Evolutionary conservation across 1,284 basidiomycete species (phyloP).

Genomic region (Puccinia brachypodii): DNA sequence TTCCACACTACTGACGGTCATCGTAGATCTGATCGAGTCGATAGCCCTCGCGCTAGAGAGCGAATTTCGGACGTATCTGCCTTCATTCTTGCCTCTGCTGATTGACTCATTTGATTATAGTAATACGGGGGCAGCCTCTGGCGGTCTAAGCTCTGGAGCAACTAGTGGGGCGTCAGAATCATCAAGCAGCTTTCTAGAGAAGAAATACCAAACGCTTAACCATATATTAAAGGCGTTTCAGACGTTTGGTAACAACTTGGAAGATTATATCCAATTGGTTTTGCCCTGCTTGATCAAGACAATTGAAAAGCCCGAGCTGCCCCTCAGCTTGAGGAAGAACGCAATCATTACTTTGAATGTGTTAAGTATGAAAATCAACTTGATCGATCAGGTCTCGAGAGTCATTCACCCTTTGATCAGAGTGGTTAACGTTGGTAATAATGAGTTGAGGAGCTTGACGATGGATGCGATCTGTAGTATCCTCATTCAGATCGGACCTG

Average conservation of each 20-base stretch:
- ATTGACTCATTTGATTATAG: constrained; percentile 75
- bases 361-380: constrained; percentile 89
- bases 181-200: constrained; percentile 54
- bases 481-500: constrained; percentile 87
- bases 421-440: constrained; percentile 74
- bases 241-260: constrained; percentile 93
- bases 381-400: constrained; percentile 96
- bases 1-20: constrained; percentile 79
- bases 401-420: constrained; percentile 95
- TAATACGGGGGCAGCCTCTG: constrained; percentile 46
- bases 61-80: constrained; percentile 97
- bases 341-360: constrained; percentile 91
- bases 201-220: constrained; percentile 74
- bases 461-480: constrained; percentile 93
- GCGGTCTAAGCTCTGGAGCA: constrained; percentile 29
- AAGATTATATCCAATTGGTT: constrained; percentile 96
- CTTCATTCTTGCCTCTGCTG: constrained; percentile 83
- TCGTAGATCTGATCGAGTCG: constrained; percentile 89
- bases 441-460: constrained; percentile 77
- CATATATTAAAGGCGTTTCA: constrained; percentile 83
- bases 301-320: constrained; percentile 79
- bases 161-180: constrained; percentile 69
- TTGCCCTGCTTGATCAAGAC: constrained; percentile 91
- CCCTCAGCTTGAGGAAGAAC: constrained; percentile 74
- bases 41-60: constrained; percentile 94